These are phyloP conservation scores for Plenodomus biglobosus DNA, from an alignment of 2,329 filamentous ascomycete species.

Conservation along the genomic window DNA sequence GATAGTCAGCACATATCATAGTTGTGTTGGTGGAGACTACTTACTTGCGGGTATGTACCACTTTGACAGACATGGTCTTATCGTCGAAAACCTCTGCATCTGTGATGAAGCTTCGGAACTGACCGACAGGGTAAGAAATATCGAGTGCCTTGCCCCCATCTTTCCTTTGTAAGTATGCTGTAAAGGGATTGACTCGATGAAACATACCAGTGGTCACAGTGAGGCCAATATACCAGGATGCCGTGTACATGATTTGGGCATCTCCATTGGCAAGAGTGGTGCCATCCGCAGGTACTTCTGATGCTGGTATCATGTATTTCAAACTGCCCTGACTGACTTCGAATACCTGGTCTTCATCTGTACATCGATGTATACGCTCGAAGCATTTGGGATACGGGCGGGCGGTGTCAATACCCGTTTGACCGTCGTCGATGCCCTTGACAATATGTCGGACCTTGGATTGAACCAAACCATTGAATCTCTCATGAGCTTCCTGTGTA, in stretches of 20 bases:
- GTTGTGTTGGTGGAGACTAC: conserved; percentile 33
- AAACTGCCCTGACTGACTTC: conserved; percentile 64
- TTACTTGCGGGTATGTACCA: conserved; percentile 86
- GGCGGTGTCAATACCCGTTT: conserved; percentile 73
- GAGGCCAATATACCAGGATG: conserved; percentile 91
- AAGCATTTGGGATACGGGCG: conserved; percentile 94
- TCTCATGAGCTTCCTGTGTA: conserved; percentile 78
- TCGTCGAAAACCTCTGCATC: conserved; percentile 74
- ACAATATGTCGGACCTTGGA: conserved; percentile 90
- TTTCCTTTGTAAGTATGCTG: conserved; percentile 3
- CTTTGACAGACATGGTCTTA: conserved; percentile 74
- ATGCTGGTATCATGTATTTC: conserved; percentile 58
- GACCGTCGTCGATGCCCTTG: conserved; percentile 76
- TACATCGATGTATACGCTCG: conserved; percentile 74
- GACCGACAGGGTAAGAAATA: conserved; percentile 76
- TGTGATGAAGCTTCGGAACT: conserved; percentile 82
- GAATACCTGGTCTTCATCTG: conserved; percentile 62
- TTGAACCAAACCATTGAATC: conserved; percentile 90
- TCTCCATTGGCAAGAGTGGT: conserved; percentile 43
- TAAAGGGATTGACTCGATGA: not conserved
- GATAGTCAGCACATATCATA: conserved; percentile 19
- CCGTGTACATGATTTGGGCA: conserved; percentile 70
- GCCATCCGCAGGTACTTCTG: conserved; percentile 50
- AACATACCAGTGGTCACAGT: conserved; percentile 72
- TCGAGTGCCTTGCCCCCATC: conserved; percentile 70